A percentile compares a stretch with the other conserved stretches of the same genome.
These are phyloP conservation scores for Glarea lozoyensis DNA, from an alignment of 495 filamentous ascomycete genomes.

Conservation along the genomic window DNA sequence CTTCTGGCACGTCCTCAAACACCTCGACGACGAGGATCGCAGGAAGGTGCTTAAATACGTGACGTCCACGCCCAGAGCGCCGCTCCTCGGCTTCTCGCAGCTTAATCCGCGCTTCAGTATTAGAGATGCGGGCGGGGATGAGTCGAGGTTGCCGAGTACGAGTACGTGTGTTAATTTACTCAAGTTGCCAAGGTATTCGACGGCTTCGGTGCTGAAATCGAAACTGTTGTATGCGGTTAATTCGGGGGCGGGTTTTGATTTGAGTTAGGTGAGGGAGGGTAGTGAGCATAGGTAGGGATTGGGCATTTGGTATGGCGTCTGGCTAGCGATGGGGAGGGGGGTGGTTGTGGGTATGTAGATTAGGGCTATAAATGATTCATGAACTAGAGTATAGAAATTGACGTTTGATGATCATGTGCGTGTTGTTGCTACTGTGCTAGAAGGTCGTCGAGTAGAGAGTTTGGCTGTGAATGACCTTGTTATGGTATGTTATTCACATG, in stretches of 20 bases:
- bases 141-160: constrained; percentile 76
- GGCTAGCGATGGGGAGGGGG: too few relatives aligned
- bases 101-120: constrained; percentile 86
- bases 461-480: too few relatives aligned
- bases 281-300: too few relatives aligned
- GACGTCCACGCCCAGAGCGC: constrained; percentile 86
- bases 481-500: too few relatives aligned
- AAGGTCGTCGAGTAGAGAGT: too few relatives aligned
- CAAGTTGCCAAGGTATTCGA: constrained; percentile 77
- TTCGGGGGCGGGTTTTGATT: constrained; percentile 89
- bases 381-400: too few relatives aligned
- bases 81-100: constrained; percentile 80
- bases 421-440: too few relatives aligned
- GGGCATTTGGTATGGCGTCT: too few relatives aligned
- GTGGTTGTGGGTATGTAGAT: too few relatives aligned
- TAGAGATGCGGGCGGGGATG: constrained; percentile 73
- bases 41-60: constrained; percentile 91
- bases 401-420: too few relatives aligned
- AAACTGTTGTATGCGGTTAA: constrained; percentile 47
- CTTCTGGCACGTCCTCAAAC: constrained; percentile 88
- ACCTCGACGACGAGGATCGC: constrained; percentile 62
- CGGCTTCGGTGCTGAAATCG: background rate
- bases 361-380: too few relatives aligned
- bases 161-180: constrained; percentile 96
- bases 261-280: too few relatives aligned